These are phyloP conservation scores for Apiospora pterosperma DNA, from an alignment of 2,329 filamentous ascomycete genomes.

Conservation along the genomic window DNA sequence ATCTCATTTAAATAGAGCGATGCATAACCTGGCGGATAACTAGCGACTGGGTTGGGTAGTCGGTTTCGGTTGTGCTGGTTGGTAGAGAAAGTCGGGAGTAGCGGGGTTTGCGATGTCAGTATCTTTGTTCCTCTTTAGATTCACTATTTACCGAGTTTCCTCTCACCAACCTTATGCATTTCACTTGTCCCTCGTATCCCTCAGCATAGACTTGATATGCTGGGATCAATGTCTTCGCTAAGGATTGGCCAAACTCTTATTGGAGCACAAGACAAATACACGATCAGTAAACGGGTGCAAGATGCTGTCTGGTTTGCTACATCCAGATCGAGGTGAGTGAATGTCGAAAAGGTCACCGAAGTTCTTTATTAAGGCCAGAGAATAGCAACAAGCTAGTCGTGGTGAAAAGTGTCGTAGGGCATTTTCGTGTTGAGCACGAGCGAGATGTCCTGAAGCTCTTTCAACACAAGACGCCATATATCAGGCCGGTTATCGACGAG, in stretches of 20 bases:
- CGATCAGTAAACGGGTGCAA: not conserved
- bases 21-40: no score
- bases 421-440: not conserved
- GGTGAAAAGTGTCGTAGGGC: not conserved
- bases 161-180: no score
- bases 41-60: no score
- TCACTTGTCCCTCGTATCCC: no score
- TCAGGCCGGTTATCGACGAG: not conserved
- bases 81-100: no score
- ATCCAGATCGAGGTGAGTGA: not conserved
- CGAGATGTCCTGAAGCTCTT: not conserved
- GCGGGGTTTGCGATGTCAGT: no score
- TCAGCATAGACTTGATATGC: not conserved
- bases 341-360: not conserved
- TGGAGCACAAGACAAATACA: not conserved
- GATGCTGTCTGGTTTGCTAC: not conserved
- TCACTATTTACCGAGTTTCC: no score
- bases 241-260: not conserved
- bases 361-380: not conserved
- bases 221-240: not conserved
- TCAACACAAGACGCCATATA: not conserved
- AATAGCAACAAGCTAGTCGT: not conserved
- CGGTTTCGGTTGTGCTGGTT: no score
- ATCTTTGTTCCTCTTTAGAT: no score
- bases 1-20: no score